Conservation (phyloP, 805 yeast species). For the Ogataea ramenticola region DNA sequence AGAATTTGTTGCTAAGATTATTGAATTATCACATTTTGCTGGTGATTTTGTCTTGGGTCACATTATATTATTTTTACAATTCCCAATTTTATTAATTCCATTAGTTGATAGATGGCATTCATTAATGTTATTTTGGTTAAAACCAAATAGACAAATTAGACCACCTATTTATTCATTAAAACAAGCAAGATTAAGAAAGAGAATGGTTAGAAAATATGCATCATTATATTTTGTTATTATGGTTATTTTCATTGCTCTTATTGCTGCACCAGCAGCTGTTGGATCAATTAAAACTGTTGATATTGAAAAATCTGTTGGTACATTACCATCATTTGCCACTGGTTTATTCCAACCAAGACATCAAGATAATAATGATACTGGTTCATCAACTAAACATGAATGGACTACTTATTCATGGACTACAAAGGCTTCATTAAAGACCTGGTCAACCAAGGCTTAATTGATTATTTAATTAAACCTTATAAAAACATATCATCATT, state of each 20-base stretch:
- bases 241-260: slow-evolving; percentile 61
- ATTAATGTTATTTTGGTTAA: slow-evolving; percentile 96
- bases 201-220: slow-evolving; percentile 94
- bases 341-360: slow-evolving; percentile 92
- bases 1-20: slow-evolving; percentile 89
- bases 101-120: slow-evolving; percentile 96
- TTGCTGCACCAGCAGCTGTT: slow-evolving; percentile 91
- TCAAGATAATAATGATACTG: slow-evolving; percentile 78
- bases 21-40: slow-evolving; percentile 92
- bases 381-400: slow-evolving; percentile 30
- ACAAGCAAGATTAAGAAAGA: slow-evolving; percentile 92
- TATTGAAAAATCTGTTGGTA: slow-evolving; percentile 24
- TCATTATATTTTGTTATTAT: slow-evolving; percentile 69
- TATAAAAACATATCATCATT: not conserved
- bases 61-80: slow-evolving; percentile 75
- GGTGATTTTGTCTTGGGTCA: slow-evolving; percentile 96
- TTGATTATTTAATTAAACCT: not conserved
- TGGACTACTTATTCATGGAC: slow-evolving; percentile 37
- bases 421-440: slow-evolving; percentile 32
- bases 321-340: slow-evolving; percentile 28
- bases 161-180: slow-evolving; percentile 96
- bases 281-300: slow-evolving; percentile 36
- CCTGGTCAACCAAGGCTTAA: slow-evolving; percentile 45
- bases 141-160: slow-evolving; percentile 93
- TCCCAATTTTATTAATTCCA: slow-evolving; percentile 83